Conservation (phyloP, 805 yeast species). For the Saturnispora sanitii region DNA sequence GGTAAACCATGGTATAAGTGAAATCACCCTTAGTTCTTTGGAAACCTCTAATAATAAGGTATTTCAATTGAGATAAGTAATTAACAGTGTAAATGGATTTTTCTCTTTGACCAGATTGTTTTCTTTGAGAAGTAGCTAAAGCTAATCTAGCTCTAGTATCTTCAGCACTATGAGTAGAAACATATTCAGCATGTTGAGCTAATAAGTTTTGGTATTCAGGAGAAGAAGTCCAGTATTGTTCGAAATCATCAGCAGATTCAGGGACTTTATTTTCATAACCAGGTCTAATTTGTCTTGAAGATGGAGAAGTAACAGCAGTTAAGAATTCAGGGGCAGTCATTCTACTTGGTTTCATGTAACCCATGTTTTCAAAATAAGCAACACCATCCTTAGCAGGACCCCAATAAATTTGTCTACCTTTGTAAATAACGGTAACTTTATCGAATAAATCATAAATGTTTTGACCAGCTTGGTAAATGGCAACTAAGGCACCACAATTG, state of each 20-base stretch:
- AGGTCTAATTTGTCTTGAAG: conserved; percentile 39
- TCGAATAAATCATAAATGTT: conserved; percentile 53
- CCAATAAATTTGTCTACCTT: conserved; percentile 51
- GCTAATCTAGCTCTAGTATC: conserved; percentile 34
- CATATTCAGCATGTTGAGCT: conserved; percentile 31
- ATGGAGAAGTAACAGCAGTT: conserved; percentile 59
- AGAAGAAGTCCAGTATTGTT: conserved; percentile 47
- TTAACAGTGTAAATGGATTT: conserved; percentile 31
- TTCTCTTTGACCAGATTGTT: conserved; percentile 31
- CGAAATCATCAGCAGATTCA: conserved; percentile 46
- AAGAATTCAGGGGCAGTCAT: conserved; percentile 62
- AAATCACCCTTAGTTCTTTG: conserved; percentile 52
- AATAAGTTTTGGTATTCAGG: conserved; percentile 38
- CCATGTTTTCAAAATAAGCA: conserved; percentile 52
- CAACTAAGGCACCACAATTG: conserved; percentile 48
- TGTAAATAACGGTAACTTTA: conserved; percentile 48
- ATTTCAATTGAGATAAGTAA: conserved; percentile 40
- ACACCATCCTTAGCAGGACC: conserved; percentile 48
- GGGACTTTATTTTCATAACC: conserved; percentile 52
- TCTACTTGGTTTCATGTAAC: conserved; percentile 53
- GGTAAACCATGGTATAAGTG: conserved; percentile 43
- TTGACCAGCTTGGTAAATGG: conserved; percentile 62
- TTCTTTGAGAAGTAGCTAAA: conserved; percentile 29
- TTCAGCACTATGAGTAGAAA: conserved; percentile 29
- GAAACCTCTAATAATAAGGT: conserved; percentile 46